Base-by-base conservation (phyloP, 768 basidiomycete species). In the Kwoniella sp. region DNA sequence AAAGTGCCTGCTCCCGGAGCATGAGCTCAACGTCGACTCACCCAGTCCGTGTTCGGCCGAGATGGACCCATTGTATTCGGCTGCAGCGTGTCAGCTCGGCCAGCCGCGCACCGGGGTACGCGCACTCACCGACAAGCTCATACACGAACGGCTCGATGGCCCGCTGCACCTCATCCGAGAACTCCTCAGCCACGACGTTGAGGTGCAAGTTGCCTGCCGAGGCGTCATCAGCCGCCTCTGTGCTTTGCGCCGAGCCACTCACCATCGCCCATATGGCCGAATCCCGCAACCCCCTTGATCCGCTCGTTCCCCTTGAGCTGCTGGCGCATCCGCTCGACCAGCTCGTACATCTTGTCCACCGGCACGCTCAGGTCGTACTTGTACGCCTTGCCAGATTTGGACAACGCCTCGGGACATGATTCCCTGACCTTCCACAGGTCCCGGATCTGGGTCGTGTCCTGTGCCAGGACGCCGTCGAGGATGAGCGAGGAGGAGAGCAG, bases 181-280 rank as follows among this genome's bases (percentile, higher is more conserved):
- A 99, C n/a, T 82, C 78, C 27, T 84, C 80, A 0, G 92, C 90
- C 17, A 89, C 80, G 36, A 90, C 80, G 70, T 99, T 99, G 66
- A 99, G 73, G 69, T 99, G 93, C 44, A 99, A 74, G 69, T 99
- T 98, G 14, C 90, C 90, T 91, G 53, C 9, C 23, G 7, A 45
- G 26, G 22, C 29, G 19, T 45, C 19, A 28, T 14, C 43, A 14
- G 12, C 41, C n/a, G n/a, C n/a, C n/a, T n/a, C n/a, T n/a, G n/a
- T n/a, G n/a, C n/a, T n/a, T n/a, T n/a, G n/a, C n/a, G n/a, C n/a
- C n/a, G 15, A n/a, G 22, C 22, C 8, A 76, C 84, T 65, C 66
- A 85, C 92, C 90, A 75, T 99, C 93, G 19, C 93, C 93, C 46
- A 96, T 84, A 72, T 99, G 93, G 5, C 93, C 93, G 63, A 88